phyloP scores from a whole-genome alignment of 306 rosid genomes.

The Cucurbita moschata region DNA sequence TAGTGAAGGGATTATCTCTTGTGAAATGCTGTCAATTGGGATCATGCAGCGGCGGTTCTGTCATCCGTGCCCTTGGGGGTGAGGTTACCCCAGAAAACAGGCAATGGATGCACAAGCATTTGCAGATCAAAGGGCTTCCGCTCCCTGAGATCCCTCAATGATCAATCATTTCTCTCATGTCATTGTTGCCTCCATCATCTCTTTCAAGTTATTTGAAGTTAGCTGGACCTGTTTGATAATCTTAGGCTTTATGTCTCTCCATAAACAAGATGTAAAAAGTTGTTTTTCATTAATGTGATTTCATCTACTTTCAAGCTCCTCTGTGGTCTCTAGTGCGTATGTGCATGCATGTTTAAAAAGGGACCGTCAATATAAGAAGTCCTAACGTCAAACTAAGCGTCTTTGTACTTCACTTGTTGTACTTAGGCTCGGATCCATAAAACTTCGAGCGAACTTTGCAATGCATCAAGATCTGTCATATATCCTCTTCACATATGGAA shows the following conservation, averaged over 20 bases:
- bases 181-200: not conserved
- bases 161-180: not conserved
- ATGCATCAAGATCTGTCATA: not conserved
- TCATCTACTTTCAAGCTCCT: not conserved
- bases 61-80: constrained; percentile 76
- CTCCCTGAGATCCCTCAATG: constrained; percentile 24
- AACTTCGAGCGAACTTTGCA: not conserved
- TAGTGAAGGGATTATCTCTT: constrained; percentile 60
- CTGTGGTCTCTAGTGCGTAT: not conserved
- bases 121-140: constrained; percentile 60
- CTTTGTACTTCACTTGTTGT: no score
- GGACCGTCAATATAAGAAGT: no score
- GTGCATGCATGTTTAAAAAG: no score
- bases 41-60: constrained; percentile 87
- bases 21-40: constrained; percentile 92
- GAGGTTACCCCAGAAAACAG: constrained; percentile 67
- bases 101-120: constrained; percentile 92
- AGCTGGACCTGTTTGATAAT: not conserved
- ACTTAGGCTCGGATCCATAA: no score
- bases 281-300: not conserved
- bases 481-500: not conserved
- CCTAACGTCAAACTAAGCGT: no score
- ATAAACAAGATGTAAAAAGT: not conserved
- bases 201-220: not conserved
- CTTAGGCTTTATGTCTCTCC: not conserved